Base-by-base conservation (phyloP, 139 green algal genomes). In the Mesostigma viride region DNA sequence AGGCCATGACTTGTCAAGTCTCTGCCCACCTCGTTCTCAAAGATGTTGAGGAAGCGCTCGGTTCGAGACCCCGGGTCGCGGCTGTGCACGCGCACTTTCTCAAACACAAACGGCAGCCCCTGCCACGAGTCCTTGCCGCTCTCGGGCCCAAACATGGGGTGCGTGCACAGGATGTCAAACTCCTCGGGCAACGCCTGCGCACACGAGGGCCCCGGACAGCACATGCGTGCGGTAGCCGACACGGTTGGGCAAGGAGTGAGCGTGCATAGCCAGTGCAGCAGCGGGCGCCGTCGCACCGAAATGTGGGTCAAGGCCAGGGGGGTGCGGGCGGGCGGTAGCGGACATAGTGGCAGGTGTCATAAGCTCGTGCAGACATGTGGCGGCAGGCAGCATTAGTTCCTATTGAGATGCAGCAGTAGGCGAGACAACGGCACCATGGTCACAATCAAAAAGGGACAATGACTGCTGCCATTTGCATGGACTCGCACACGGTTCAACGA, bases 141-240 rank as follows among this genome's bases (percentile, higher is more conserved):
- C 79, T 97, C 89, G 3, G 94, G 94, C 0, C 94, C 94, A 81
- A 99, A 99, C 94, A 99, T 99, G 40, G 94, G 94, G 73, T 99
- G 94, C n/a, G 89, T 95, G 82, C 94, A 99, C 56, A 99, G 74
- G 33, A 99, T 88, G 81, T 99, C 94, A 66, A 97, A 81, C 64
- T 95, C 79, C 0, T 59, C 14, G 3, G 79, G 79, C 0, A 84
- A 71, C 31, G 48, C 17, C 58, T 76, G 59, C 22, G 27, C 56
- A 31, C 56, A 14, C 56, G n/a, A n/a, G n/a, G n/a, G n/a, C 20
- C 44, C 44, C 44, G 20, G 20, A 24, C 20, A 56, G 20, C 20
- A 17, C 44, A 17, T 20, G 44, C 17, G 20, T 56, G 44, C 44
- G 20, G 20, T 56, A 56, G 44, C 44, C 17, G 76, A n/a, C n/a